Percentiles rank a stretch among this genome's conserved stretches.
Evolutionary conservation across 2,329 filamentous ascomycete genomes (phyloP).

Genomic region (Blumeria hordei): DNA sequence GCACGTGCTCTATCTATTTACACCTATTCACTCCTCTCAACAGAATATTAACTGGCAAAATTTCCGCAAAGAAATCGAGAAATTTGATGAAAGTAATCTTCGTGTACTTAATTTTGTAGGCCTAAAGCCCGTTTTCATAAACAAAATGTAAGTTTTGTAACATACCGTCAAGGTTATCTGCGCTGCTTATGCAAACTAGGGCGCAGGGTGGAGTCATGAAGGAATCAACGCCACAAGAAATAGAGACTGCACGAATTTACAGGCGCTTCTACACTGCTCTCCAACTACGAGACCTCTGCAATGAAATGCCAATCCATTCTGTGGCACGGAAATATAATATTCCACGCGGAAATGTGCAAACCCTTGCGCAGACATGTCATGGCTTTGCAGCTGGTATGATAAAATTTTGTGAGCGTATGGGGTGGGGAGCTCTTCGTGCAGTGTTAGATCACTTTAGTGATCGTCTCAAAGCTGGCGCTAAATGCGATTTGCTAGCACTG

Average conservation of each 20-base stretch:
- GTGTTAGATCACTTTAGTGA: conserved; percentile 56
- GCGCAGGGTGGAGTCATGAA: conserved; percentile 41
- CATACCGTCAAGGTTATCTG: too few species aligned
- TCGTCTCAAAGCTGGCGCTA: conserved; percentile 40
- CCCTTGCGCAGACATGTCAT: conserved; percentile 47
- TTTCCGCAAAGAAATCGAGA: conserved; percentile 46
- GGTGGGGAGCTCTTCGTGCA: conserved; percentile 46
- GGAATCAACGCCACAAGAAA: conserved; percentile 35
- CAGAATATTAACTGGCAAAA: conserved; percentile 44
- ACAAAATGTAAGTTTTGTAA: conserved; percentile 29
- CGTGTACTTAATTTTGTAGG: conserved; percentile 44
- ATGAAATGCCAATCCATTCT: conserved; percentile 45
- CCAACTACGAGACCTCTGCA: conserved; percentile 56
- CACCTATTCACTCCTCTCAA: conserved; percentile 36
- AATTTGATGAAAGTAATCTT: conserved; percentile 44
- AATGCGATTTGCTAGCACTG: conserved; percentile 43
- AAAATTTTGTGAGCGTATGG: conserved; percentile 57
- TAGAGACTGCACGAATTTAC: conserved; percentile 37
- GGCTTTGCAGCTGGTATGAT: conserved; percentile 61
- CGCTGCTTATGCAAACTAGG: conserved; percentile 18
- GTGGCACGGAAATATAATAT: conserved; percentile 48
- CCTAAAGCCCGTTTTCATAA: conserved; percentile 40
- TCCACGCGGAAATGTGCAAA: conserved; percentile 47
- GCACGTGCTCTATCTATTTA: conserved; percentile 58
- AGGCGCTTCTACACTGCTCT: conserved; percentile 51